phyloP scores from a whole-genome alignment of 2,329 filamentous ascomycete genomes.

The Trichoderma sp. region DNA sequence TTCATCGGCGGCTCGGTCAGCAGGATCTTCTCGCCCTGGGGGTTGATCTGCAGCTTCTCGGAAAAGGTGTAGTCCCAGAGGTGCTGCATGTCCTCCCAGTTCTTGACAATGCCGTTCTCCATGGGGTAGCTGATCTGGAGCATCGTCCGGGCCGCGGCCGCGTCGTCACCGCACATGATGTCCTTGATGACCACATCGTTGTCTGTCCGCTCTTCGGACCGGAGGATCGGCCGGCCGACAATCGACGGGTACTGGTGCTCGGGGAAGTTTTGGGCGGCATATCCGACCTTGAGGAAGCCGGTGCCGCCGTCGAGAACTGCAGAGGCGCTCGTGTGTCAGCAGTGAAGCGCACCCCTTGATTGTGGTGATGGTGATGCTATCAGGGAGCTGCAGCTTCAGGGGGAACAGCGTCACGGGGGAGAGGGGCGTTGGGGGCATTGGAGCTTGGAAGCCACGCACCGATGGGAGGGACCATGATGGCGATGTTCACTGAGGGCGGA shows the following conservation, averaged over 20 bases:
- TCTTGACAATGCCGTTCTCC: constrained; percentile 99
- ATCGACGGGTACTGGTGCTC: constrained; percentile 98
- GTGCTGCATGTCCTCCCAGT: constrained; percentile 99
- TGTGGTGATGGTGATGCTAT: background rate
- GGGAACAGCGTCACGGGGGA: constrained; percentile 6
- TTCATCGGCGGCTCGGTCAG: constrained; percentile 98
- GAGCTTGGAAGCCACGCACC: constrained; percentile 43
- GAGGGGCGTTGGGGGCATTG: constrained; percentile 6
- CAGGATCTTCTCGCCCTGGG: constrained; percentile 91
- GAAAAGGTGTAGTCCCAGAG: constrained; percentile 99
- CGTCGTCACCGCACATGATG: constrained; percentile 99
- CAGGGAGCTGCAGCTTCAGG: constrained; percentile 5
- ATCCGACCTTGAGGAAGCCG: constrained; percentile 99
- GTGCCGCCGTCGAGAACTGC: constrained; percentile 98
- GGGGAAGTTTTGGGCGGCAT: constrained; percentile 98
- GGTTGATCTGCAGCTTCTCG: constrained; percentile 94
- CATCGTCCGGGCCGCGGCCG: constrained; percentile 92
- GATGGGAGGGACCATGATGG: constrained; percentile 57
- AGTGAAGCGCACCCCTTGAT: background rate
- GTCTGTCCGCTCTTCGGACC: constrained; percentile 80
- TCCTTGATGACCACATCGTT: constrained; percentile 78
- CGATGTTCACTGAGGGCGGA: constrained; percentile 29
- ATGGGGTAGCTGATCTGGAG: constrained; percentile 98
- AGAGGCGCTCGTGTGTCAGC: constrained; percentile 23
- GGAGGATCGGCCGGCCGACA: constrained; percentile 94